Evolutionary conservation across 2,329 filamentous ascomycete genomes (phyloP), one percentile per base, ranked within the genome.

Genomic region (Daldinia eschscholtzii): DNA sequence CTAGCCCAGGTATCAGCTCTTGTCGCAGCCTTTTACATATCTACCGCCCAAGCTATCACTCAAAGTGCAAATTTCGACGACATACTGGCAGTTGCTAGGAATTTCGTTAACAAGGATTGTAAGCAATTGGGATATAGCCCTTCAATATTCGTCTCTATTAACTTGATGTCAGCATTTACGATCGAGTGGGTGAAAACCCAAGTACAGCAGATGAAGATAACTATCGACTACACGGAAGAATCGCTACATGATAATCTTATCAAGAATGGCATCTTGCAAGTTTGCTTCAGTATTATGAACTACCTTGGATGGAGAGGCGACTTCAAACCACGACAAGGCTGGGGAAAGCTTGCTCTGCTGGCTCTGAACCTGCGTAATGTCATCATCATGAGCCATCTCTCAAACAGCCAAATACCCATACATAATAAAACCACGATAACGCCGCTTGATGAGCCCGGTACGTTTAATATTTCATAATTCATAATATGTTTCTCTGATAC

Each of bases 211-310:
- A 82, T 94, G 58, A 91, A 90, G 70, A 85, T 93, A 33, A 89
- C 90, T 57, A 88, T 94, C 55, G 95, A 98, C 80, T 97, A 94
- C 76, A 92, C 93, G 0, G 87, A 92, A 56, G 93, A 97, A 67
- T 83, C 88, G 1, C 86, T 88, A 50, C 88, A 92, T 73, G 90
- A 95, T 76, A 85, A 90, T 65, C 83, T 97, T 37, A 87, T 96
- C 70, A 85, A 90, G 67, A 94, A 96, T 74, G 83, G 85, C 2
- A 85, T 89, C 39, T 86, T 98, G 52, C 91, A 93, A 67, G 86
- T 92, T 63, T 93, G 90, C 64, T 83, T 98, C 12, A 92, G 93
- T 75, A 88, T 96, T 30, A 89, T 97, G 76, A 91, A 92, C 64
- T 90, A 93, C 59, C 82, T 98, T 9, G 93, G 92, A 3, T 94